Percentiles rank a stretch among this genome's conserved stretches.
Evolutionary conservation across 2,329 filamentous ascomycete genomes (phyloP).

Genomic region (Myriosclerotinia duriaeana): DNA sequence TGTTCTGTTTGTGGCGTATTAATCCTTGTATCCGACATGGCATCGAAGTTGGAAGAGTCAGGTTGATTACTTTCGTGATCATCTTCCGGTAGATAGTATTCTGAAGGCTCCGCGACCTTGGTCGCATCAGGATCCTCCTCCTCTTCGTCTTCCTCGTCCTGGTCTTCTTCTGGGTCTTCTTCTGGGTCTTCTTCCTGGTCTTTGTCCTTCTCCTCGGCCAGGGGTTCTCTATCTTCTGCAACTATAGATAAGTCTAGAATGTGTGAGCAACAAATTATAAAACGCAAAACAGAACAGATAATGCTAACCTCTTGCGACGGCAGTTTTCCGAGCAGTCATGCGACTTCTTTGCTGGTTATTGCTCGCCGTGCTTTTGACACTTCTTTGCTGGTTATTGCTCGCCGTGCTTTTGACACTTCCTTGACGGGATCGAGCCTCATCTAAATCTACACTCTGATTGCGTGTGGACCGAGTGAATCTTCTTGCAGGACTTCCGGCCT

Average conservation of each 20-base stretch:
- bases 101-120: conserved; percentile 5
- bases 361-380: conserved; percentile 33
- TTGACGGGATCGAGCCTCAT: conserved; percentile 30
- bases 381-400: conserved; percentile 30
- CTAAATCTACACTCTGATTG: conserved; percentile 44
- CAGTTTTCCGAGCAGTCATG: conserved; percentile 16
- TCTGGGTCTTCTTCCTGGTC: no score
- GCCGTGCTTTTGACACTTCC: conserved; percentile 33
- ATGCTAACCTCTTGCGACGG: conserved; percentile 28
- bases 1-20: conserved; percentile 29
- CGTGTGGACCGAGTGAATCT: conserved; percentile 40
- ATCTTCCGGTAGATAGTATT: background rate
- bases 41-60: background rate
- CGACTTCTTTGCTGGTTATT: conserved; percentile 23
- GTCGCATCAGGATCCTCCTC: conserved; percentile 19
- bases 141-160: conserved; percentile 21
- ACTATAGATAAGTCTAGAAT: conserved; percentile 36
- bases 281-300: background rate
- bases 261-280: conserved; percentile 22
- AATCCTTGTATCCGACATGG: conserved; percentile 36
- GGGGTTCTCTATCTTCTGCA: conserved; percentile 30
- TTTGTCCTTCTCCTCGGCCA: conserved; percentile 6
- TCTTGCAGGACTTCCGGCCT: conserved; percentile 29
- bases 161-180: no score
- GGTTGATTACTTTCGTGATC: background rate